phyloP scores from a whole-genome alignment of 1,139 yeast species.

The Pichia sp. region DNA sequence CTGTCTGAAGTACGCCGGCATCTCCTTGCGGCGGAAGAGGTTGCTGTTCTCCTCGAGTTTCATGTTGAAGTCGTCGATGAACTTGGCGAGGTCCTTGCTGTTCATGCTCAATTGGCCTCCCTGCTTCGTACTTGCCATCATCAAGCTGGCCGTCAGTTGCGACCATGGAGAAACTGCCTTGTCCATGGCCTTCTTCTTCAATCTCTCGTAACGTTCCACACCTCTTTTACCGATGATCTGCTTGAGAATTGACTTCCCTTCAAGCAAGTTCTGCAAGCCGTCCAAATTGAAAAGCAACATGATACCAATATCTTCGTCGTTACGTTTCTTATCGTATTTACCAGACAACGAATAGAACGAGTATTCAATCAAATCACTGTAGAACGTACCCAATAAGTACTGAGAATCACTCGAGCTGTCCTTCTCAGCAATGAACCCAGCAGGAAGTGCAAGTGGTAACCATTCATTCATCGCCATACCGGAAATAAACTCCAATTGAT shows the following conservation, averaged over 20 bases:
- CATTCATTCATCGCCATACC: constrained; percentile 61
- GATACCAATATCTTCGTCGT: constrained; percentile 63
- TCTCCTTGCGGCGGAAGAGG: constrained; percentile 3
- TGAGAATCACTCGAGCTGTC: constrained; percentile 48
- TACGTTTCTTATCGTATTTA: constrained; percentile 45
- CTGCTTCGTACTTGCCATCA: constrained; percentile 64
- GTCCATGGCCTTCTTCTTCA: constrained; percentile 74
- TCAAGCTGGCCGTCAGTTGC: constrained; percentile 67
- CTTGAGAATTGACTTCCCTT: constrained; percentile 52
- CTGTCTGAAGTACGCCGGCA: constrained; percentile 8
- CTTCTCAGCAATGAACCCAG: constrained; percentile 49
- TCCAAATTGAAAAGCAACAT: constrained; percentile 70
- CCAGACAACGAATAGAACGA: constrained; percentile 59
- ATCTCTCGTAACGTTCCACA: constrained; percentile 58
- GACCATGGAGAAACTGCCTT: constrained; percentile 85
- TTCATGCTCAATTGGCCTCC: constrained; percentile 36
- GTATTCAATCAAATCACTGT: constrained; percentile 75
- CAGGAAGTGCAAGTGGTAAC: constrained; percentile 56
- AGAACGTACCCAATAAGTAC: constrained; percentile 58
- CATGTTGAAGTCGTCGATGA: constrained; percentile 80
- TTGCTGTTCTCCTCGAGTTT: constrained; percentile 58
- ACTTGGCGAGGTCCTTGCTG: constrained; percentile 73
- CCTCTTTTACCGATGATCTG: constrained; percentile 65
- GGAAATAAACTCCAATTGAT: constrained; percentile 52
- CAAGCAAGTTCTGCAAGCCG: constrained; percentile 70